phyloP scores from a whole-genome alignment of 2,329 filamentous ascomycete genomes.

The Lecanicillium sp. region DNA sequence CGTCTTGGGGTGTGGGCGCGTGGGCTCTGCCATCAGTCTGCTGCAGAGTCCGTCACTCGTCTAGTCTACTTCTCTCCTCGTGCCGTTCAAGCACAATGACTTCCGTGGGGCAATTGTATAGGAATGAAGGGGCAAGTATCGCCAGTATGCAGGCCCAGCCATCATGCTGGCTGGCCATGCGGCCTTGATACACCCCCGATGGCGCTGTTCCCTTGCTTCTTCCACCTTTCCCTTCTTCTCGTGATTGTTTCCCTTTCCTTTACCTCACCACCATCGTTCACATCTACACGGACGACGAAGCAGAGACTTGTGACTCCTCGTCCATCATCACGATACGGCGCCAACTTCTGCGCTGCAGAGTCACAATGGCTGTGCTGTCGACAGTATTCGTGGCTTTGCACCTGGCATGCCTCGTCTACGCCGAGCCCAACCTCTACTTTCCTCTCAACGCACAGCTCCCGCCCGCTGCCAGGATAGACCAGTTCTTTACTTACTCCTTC shows the following conservation, averaged over 20 bases:
- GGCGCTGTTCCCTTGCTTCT: constrained; percentile 10
- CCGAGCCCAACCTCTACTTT: constrained; percentile 45
- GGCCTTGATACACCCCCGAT: constrained; percentile 11
- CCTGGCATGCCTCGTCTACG: constrained; percentile 13
- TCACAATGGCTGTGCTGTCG: constrained; percentile 21
- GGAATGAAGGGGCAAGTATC: constrained; percentile 31
- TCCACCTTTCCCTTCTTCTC: constrained; percentile 10
- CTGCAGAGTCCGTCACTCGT: constrained; percentile 9
- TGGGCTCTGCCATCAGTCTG: background rate
- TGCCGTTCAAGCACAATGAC: constrained; percentile 2
- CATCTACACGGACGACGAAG: constrained; percentile 10
- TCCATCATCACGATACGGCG: constrained; percentile 13
- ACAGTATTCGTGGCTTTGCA: constrained; percentile 18
- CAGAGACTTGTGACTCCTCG: constrained; percentile 7
- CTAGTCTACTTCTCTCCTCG: constrained; percentile 3
- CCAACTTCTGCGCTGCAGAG: constrained; percentile 10
- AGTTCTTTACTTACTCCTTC: constrained; percentile 64
- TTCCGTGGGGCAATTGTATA: constrained; percentile 11
- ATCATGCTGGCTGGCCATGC: constrained; percentile 16
- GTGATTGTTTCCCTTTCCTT: constrained; percentile 9
- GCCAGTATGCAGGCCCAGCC: constrained; percentile 18
- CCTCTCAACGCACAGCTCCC: constrained; percentile 82
- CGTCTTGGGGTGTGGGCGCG: constrained; percentile 20
- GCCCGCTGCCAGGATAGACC: constrained; percentile 61
- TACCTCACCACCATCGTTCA: constrained; percentile 9